A percentile compares a stretch with the other conserved stretches of the same genome.
Evolutionary conservation across 805 yeast genomes (phyloP).

Genomic region (Yarrowia bubula): DNA sequence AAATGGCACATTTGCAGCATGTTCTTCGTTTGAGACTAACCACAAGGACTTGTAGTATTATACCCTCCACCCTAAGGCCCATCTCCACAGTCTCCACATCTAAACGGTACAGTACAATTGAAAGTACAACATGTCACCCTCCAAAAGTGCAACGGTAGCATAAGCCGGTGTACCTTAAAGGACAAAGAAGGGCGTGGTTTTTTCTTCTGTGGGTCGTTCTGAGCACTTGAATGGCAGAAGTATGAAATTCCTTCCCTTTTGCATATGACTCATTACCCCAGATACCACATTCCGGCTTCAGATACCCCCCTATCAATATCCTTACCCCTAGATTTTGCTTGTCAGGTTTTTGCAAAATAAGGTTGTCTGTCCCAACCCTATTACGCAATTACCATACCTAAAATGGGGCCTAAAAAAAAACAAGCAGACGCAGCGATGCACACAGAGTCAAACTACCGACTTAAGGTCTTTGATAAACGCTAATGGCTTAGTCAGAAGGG

Average conservation of each 20-base stretch:
- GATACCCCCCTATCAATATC: background rate
- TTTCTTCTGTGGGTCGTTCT: too few relatives aligned
- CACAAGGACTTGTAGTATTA: too few relatives aligned
- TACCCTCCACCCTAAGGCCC: background rate
- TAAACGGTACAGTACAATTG: background rate
- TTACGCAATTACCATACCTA: conserved; percentile 9
- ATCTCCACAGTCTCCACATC: background rate
- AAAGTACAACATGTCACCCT: background rate
- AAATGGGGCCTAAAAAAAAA: conserved; percentile 3
- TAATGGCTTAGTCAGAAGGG: background rate
- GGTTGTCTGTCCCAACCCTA: background rate
- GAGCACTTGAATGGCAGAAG: too few relatives aligned
- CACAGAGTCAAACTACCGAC: background rate
- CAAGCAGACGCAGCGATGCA: background rate
- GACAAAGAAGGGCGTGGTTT: too few relatives aligned
- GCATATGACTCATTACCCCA: too few relatives aligned
- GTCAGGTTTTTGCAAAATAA: background rate
- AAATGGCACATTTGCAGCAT: too few relatives aligned
- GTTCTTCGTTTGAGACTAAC: background rate
- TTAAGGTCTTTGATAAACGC: background rate
- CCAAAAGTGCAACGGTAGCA: background rate
- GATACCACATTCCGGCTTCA: too few relatives aligned
- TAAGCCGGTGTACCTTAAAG: background rate
- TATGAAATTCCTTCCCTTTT: too few relatives aligned
- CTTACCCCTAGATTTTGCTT: background rate